These are phyloP conservation scores for thale cress (Arabidopsis thaliana) DNA, from an alignment of 345 rosid genomes.

Conservation along the genomic window TAIR10.1 NC_003071.7:14922001-14922500, in stretches of 20 bases:
- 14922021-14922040: background rate
- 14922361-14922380: background rate
- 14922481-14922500: background rate
- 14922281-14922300: constrained; percentile 38
- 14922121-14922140: background rate
- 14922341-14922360: background rate
- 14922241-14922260: constrained; percentile 82
- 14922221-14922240: constrained; percentile 91
- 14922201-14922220: constrained; percentile 91
- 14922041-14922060: background rate
- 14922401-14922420: constrained; percentile 66
- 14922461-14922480: background rate
- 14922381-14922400: too few relatives aligned
- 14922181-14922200: constrained; percentile 69
- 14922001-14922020: constrained; percentile 2
- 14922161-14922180: background rate
- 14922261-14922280: constrained; percentile 97
- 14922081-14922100: background rate
- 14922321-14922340: background rate
- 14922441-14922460: constrained; percentile 92
- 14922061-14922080: background rate
- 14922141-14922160: background rate
- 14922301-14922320: constrained; percentile 19
- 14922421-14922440: constrained; percentile 94
- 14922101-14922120: background rate